phyloP scores from a whole-genome alignment of 257 asterid species.

The Mentha longifolia region DNA sequence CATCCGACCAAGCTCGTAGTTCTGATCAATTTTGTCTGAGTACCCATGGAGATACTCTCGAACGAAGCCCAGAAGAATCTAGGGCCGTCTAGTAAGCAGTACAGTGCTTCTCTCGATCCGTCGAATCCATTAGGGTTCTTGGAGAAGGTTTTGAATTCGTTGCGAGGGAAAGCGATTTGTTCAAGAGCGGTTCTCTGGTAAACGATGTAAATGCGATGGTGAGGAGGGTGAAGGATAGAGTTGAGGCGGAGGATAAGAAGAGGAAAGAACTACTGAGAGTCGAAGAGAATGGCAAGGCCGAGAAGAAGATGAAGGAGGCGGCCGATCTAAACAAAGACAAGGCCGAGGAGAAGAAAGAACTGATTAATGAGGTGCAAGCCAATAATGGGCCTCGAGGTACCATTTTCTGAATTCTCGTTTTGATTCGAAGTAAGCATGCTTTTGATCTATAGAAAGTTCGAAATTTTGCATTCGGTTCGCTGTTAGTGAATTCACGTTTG shows the following conservation, averaged over 20 bases:
- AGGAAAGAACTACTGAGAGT: conserved; percentile 42
- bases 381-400: conserved; percentile 57
- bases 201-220: conserved; percentile 69
- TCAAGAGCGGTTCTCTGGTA: conserved; percentile 61
- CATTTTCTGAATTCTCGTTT: background rate
- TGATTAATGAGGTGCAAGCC: conserved; percentile 38
- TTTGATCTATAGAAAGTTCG: background rate
- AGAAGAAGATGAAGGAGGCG: conserved; percentile 38
- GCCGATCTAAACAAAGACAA: conserved; percentile 19
- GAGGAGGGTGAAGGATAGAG: conserved; percentile 66
- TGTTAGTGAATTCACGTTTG: background rate
- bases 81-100: conserved; percentile 48
- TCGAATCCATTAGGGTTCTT: conserved; percentile 80
- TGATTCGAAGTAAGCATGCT: background rate
- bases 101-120: conserved; percentile 61
- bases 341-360: conserved; percentile 29
- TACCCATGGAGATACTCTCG: conserved; percentile 54
- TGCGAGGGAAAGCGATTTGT: conserved; percentile 67
- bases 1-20: background rate
- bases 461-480: background rate
- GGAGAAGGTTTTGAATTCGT: conserved; percentile 68
- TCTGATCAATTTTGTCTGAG: conserved; percentile 15
- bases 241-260: conserved; percentile 55
- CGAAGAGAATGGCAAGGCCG: conserved; percentile 29
- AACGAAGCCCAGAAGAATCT: conserved; percentile 43